Conservation (phyloP, 306 rosid species). For the Pyrus betulifolia region DNA sequence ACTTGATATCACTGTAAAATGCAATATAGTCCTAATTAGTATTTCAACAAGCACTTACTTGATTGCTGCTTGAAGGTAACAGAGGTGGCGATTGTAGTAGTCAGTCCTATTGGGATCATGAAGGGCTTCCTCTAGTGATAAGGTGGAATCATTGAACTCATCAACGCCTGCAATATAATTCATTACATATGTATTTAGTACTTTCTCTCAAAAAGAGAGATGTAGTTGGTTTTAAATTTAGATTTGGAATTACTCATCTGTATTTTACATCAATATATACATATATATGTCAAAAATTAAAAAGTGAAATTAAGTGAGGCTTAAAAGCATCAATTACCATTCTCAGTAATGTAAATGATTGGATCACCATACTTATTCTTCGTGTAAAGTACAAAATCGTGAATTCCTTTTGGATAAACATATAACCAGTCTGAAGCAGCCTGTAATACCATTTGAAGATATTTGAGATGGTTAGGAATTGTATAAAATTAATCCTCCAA, state of each 20-base stretch:
- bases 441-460: neutral
- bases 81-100: conserved; percentile 34
- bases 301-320: neutral
- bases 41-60: conserved; percentile 22
- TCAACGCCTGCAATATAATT: conserved; percentile 32
- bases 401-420: conserved; percentile 16
- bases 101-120: conserved; percentile 37
- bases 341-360: conserved; percentile 11
- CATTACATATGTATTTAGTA: neutral
- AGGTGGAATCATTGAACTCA: conserved; percentile 38
- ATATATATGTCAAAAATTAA: neutral
- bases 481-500: too few relatives aligned
- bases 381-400: conserved; percentile 12
- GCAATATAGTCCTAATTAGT: neutral
- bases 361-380: conserved; percentile 14
- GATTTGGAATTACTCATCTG: too few relatives aligned
- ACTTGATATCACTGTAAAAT: neutral
- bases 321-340: neutral
- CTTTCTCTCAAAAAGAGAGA: too few relatives aligned
- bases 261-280: too few relatives aligned
- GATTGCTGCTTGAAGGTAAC: conserved; percentile 27
- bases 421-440: neutral
- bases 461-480: neutral
- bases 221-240: too few relatives aligned
- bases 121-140: conserved; percentile 23